Percentiles rank a stretch among this genome's conserved stretches.
Conservation (phyloP, 2,329 filamentous ascomycete genomes). For the Teratosphaeria zuluensis region DNA sequence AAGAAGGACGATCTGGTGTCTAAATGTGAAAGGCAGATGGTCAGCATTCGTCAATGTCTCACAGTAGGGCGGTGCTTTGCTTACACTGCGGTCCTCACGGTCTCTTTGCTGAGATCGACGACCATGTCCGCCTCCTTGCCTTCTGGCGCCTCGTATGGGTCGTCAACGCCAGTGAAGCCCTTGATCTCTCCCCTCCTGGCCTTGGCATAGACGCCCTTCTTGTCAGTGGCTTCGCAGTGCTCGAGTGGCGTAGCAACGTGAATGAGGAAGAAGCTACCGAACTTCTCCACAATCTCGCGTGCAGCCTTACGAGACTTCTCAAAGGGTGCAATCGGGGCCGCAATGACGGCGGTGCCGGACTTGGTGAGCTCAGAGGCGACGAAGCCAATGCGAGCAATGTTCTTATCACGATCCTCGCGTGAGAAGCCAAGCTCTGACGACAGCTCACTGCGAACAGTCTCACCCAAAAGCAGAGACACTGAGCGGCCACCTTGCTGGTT, state of each 20-base stretch:
- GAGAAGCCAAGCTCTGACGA: conserved; percentile 94
- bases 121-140: conserved; percentile 78
- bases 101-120: conserved; percentile 78
- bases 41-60: background rate
- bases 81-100: conserved; percentile 73
- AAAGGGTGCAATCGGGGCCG: conserved; percentile 90
- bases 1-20: conserved; percentile 86
- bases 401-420: conserved; percentile 81
- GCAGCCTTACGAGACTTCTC: conserved; percentile 68
- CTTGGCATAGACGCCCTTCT: conserved; percentile 75
- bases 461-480: conserved; percentile 87
- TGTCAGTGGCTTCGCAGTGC: conserved; percentile 90
- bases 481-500: conserved; percentile 96
- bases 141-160: conserved; percentile 79
- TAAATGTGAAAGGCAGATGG: background rate
- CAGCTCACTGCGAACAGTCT: conserved; percentile 88
- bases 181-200: conserved; percentile 86
- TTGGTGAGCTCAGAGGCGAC: conserved; percentile 91
- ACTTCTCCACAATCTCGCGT: conserved; percentile 75
- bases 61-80: background rate
- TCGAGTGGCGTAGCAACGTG: conserved; percentile 91
- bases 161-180: conserved; percentile 96
- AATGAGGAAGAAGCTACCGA: conserved; percentile 85
- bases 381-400: conserved; percentile 93
- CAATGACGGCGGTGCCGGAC: conserved; percentile 88